Evolutionary conservation across 1,139 yeast species (phyloP), one percentile per base, ranked within the genome.

Genomic region (Suhomyces guaymorum): DNA sequence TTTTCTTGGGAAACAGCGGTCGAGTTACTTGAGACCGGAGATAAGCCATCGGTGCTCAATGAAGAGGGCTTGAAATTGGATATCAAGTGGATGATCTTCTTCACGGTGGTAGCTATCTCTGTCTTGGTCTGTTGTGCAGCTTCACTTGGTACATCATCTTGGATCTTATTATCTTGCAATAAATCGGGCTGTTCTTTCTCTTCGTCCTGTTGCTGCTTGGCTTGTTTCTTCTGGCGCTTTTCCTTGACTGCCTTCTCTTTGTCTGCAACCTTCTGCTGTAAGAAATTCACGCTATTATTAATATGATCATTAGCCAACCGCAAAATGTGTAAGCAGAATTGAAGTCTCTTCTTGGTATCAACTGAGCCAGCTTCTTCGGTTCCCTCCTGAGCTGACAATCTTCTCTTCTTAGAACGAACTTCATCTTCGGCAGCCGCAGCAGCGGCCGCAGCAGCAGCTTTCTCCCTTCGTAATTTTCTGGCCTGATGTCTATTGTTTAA

Each of bases 31-130:
- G 43, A 28, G 4, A 32, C 33, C 4, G 41, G 39, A 1, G 38
- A 29, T 12, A 32, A 29, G 5, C 38, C 41, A 18, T 47, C 54
- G 10, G 58, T 53, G 24, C 47, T 50, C 29, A 70, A 51, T 1
- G 72, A 54, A 4, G 96, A 95, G 1, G 96, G 95, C 52, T 85
- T 86, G 50, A 88, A 88, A 47, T 85, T 86, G 5, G 97, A 86
- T 10, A 92, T 84, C 25, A 92, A 78, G 27, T 81, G 79, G 26
- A 90, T 89, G 33, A 90, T 88, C 55, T 89, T 90, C 57, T 88
- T 86, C 16, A 92, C 90, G 0, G 97, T 92, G 4, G 85, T 75
- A 7, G 90, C 82, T 25, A 92, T 87, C 51, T 92, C 98, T 43
- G 80, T 77, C 48, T 86, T 85, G 28, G 92, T 71, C 41, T 78